Base-by-base conservation (phyloP, 2,329 filamentous ascomycete species). In the Aspergillus proliferans region DNA sequence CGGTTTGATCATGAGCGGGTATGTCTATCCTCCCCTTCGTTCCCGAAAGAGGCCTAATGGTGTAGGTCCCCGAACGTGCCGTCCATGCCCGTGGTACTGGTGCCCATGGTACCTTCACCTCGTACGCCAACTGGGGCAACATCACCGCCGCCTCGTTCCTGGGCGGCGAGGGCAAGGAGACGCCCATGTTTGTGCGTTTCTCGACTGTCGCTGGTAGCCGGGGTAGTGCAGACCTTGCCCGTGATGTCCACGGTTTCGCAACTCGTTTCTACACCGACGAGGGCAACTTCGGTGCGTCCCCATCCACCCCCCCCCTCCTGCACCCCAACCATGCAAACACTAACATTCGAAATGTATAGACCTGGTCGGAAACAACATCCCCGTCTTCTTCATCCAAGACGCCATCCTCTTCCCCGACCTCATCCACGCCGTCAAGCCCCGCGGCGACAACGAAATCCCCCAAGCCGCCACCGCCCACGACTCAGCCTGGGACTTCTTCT, bases 241-340 rank as follows among this genome's bases (percentile, higher is more conserved):
- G 86, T 33, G 86, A 89, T 71, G 83, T 88, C 0, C 85, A 86
- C 53, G 86, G 86, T 1, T 88, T 88, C 58, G 85, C 86, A 2
- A 79, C 76, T 45, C 76, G 78, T 48, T 84, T 86, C 57, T 88
- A 87, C 59, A 88, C 85, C 0, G 82, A 87, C 36, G 83, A 87
- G 57, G 85, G 85, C 22, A 88, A 88, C 64, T 84, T 70, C n/a
- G 69, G 68, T 68, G 59, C 39, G 59, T 7, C 50, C 34, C 6
- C 43, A 34, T 39, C 24, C 9, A 18, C 46, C 19, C 22, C 36
- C 28, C 15, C 15, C 15, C 18, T 41, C 7, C 19, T 38, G 19
- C 51, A 26, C 2, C 45, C 42, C 55, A 43, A 61, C 45, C 12
- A 18, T 21, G 21, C 21, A 21, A 21, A 8, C 8, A 4, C 18